Evolutionary conservation across 352 stramenopile species (phyloP).

Genomic region (Chrysophaeum taylorii): DNA sequence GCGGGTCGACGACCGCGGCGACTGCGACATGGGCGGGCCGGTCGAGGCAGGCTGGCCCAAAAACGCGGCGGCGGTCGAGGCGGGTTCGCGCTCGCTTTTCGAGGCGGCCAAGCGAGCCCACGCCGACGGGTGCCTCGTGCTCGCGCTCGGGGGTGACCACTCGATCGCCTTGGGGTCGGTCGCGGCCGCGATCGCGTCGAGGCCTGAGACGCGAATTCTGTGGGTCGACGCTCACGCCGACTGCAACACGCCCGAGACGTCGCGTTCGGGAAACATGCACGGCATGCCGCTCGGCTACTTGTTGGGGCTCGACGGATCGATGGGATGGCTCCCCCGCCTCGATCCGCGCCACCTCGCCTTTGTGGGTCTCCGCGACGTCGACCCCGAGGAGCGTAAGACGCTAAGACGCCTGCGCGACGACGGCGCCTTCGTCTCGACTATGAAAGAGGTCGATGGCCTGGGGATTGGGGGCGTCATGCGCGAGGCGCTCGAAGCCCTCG

Average conservation of each 20-base stretch:
- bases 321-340: slow-evolving; percentile 25
- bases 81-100: slow-evolving; percentile 60
- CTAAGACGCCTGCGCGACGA: slow-evolving; percentile 61
- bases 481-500: slow-evolving; percentile 83
- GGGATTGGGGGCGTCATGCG: slow-evolving; percentile 93
- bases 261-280: slow-evolving; percentile 87
- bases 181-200: slow-evolving; percentile 69
- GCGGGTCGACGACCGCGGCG: slow-evolving; percentile 53
- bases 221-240: slow-evolving; percentile 96
- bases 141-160: slow-evolving; percentile 90
- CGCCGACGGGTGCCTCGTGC: slow-evolving; percentile 75
- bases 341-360: slow-evolving; percentile 76
- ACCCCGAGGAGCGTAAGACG: slow-evolving; percentile 68
- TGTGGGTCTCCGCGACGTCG: slow-evolving; percentile 84
- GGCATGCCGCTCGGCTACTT: slow-evolving; percentile 91
- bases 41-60: slow-evolving; percentile 17
- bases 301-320: slow-evolving; percentile 73
- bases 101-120: slow-evolving; percentile 70
- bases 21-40: slow-evolving; percentile 44
- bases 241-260: slow-evolving; percentile 85
- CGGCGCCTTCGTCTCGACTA: slow-evolving; percentile 85
- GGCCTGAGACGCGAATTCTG: slow-evolving; percentile 83
- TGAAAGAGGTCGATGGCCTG: slow-evolving; percentile 89
- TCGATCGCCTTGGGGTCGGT: slow-evolving; percentile 83
- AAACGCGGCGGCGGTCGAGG: slow-evolving; percentile 50